phyloP scores from a whole-genome alignment of 768 basidiomycete species.

The Amanita muscaria region DNA sequence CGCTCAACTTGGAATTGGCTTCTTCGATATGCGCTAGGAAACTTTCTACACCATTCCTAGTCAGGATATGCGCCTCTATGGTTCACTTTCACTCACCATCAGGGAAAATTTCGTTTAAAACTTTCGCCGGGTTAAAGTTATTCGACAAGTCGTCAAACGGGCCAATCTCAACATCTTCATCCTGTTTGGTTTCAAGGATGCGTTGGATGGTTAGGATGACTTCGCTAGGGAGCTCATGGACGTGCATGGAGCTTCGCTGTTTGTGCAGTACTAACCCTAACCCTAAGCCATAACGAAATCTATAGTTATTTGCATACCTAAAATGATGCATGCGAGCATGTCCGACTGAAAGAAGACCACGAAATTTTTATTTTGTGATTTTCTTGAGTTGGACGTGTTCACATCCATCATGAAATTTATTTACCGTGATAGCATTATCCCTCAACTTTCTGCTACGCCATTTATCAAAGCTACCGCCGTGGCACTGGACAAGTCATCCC shows the following conservation, averaged over 20 bases:
- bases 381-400: no score
- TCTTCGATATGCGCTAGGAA: conserved; percentile 65
- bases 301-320: no score
- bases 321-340: no score
- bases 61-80: conserved; percentile 2
- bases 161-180: conserved; percentile 38
- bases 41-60: conserved; percentile 44
- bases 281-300: no score
- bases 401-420: no score
- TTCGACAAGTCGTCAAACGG: conserved; percentile 50
- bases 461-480: no score
- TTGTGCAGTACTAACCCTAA: conserved; percentile 3
- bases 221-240: conserved; percentile 55
- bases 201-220: conserved; percentile 63
- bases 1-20: conserved; percentile 58
- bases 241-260: conserved; percentile 15
- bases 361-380: no score
- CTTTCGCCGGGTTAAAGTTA: conserved; percentile 46
- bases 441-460: no score
- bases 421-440: no score
- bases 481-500: no score
- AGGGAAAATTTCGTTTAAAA: conserved; percentile 69
- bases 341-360: no score
- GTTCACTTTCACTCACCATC: conserved; percentile 40
- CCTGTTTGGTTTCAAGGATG: conserved; percentile 47